Evolutionary conservation across 306 rosid genomes (phyloP).

Genomic region (Malus sylvestris): DNA sequence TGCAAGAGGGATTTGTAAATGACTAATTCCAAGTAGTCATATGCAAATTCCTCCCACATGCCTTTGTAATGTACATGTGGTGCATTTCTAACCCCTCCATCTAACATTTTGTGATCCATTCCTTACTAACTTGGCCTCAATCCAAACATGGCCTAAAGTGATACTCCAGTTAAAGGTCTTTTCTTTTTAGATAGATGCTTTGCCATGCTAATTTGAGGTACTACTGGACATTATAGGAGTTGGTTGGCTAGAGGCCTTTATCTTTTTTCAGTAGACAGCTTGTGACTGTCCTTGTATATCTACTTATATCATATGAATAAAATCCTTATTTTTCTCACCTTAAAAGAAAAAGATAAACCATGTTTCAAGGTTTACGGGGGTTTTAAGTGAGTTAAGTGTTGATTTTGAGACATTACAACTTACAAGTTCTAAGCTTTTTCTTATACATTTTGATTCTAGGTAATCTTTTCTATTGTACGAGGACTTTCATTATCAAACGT

Average conservation of each 20-base stretch:
- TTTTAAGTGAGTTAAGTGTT: neutral
- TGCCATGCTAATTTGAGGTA: neutral
- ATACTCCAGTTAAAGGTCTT: neutral
- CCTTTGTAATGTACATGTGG: too few species aligned
- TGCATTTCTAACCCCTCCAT: too few species aligned
- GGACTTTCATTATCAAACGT: neutral
- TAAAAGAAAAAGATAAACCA: neutral
- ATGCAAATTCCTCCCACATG: too few species aligned
- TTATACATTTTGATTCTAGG: neutral
- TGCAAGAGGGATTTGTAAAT: too few species aligned
- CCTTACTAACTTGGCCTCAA: too few species aligned
- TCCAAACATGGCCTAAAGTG: neutral
- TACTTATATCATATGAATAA: neutral
- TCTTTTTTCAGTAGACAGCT: neutral
- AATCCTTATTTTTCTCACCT: neutral
- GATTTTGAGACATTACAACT: neutral
- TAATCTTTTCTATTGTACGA: neutral
- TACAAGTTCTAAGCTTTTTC: neutral
- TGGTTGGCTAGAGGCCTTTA: neutral
- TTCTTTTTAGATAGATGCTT: neutral
- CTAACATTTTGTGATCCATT: too few species aligned
- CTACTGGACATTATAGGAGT: neutral
- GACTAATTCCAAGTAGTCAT: too few species aligned
- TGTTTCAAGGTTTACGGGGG: neutral
- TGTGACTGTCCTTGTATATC: neutral